These are phyloP conservation scores for Claviceps capensis DNA, from an alignment of 2,329 filamentous ascomycete genomes.

Conservation along the genomic window DNA sequence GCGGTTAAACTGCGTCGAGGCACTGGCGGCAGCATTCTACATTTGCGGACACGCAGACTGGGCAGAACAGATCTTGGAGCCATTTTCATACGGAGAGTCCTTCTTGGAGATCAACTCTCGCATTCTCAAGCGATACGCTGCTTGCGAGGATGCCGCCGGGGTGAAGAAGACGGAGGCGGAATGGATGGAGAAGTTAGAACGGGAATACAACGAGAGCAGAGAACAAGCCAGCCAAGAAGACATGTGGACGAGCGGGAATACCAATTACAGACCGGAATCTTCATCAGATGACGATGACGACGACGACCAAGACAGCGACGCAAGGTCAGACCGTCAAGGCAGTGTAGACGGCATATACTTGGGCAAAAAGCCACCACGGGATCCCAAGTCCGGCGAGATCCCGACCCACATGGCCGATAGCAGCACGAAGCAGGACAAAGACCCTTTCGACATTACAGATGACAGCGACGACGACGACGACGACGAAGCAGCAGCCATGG, in stretches of 20 bases:
- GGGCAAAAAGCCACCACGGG: slow-evolving; percentile 35
- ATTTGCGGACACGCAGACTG: slow-evolving; percentile 89
- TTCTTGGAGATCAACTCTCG: slow-evolving; percentile 86
- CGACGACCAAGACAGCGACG: slow-evolving; percentile 27
- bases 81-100: slow-evolving; percentile 76
- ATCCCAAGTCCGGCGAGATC: slow-evolving; percentile 6
- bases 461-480: slow-evolving; percentile 53
- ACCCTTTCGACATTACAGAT: slow-evolving; percentile 66
- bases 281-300: slow-evolving; percentile 42
- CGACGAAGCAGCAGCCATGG: slow-evolving; percentile 60
- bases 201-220: slow-evolving; percentile 73
- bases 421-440: slow-evolving; percentile 31
- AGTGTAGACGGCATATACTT: slow-evolving; percentile 46
- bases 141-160: slow-evolving; percentile 65
- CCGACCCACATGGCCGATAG: slow-evolving; percentile 8
- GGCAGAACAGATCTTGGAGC: slow-evolving; percentile 69
- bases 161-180: slow-evolving; percentile 74
- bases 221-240: slow-evolving; percentile 58
- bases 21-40: slow-evolving; percentile 78
- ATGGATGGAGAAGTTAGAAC: slow-evolving; percentile 83
- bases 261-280: slow-evolving; percentile 50
- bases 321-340: slow-evolving; percentile 18
- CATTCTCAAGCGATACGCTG: slow-evolving; percentile 71
- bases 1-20: slow-evolving; percentile 91
- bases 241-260: slow-evolving; percentile 84